phyloP scores from a whole-genome alignment of 371 early-diverging fungal species.

The Mortierella sp. region DNA sequence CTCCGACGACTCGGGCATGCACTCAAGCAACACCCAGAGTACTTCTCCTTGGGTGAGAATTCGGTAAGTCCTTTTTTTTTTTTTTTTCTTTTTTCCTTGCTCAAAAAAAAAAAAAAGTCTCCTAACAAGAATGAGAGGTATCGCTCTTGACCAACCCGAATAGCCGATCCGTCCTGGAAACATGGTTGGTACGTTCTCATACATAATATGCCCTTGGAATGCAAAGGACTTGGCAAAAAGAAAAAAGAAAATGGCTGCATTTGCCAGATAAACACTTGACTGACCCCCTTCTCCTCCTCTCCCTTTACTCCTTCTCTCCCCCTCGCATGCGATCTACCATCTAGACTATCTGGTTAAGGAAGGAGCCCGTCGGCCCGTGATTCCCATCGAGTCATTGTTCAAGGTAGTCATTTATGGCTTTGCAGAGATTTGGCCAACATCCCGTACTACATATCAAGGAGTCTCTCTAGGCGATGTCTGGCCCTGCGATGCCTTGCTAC shows the following conservation, averaged over 20 bases:
- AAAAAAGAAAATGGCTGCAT: background rate
- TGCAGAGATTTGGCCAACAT: constrained; percentile 80
- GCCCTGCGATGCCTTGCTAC: constrained; percentile 70
- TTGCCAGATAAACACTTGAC: too few species aligned
- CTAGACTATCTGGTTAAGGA: constrained; percentile 52
- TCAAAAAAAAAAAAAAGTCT: too few species aligned
- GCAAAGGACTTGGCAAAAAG: background rate
- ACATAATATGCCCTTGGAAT: too few species aligned
- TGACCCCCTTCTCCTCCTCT: too few species aligned
- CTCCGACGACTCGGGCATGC: constrained; percentile 75
- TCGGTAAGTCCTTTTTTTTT: constrained; percentile 13
- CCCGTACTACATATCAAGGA: constrained; percentile 78
- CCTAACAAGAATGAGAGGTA: too few species aligned
- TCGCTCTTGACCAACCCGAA: too few species aligned
- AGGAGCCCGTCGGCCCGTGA: constrained; percentile 52
- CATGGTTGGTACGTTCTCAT: constrained; percentile 73
- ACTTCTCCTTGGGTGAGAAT: constrained; percentile 63
- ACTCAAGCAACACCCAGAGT: constrained; percentile 62
- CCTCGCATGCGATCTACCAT: too few species aligned
- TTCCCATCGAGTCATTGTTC: constrained; percentile 79
- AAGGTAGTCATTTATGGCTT: constrained; percentile 81
- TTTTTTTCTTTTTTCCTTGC: too few species aligned
- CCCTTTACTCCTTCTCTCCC: too few species aligned
- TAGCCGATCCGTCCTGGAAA: constrained; percentile 80
- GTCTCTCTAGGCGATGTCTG: constrained; percentile 92